These are phyloP conservation scores for Trichoderma koningiopsis DNA, from an alignment of 2,329 filamentous ascomycete genomes.

Conservation along the genomic window DNA sequence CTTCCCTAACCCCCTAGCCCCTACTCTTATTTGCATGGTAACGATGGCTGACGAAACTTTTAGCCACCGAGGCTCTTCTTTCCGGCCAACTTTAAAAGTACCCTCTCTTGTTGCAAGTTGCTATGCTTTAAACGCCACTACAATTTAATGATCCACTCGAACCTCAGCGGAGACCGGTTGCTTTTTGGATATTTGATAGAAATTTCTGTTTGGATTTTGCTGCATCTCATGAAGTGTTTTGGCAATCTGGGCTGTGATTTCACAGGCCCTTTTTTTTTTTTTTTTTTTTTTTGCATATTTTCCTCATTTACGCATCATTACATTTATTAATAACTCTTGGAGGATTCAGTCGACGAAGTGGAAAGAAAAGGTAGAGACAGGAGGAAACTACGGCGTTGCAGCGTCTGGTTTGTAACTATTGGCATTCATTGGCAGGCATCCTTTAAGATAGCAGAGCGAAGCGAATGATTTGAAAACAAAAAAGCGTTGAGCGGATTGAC, in stretches of 20 bases:
- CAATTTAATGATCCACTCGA: constrained; percentile 19
- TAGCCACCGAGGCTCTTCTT: constrained; percentile 76
- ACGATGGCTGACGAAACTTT: neutral
- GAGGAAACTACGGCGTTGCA: neutral
- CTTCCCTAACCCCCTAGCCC: neutral
- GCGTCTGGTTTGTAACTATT: neutral
- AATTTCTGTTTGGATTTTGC: neutral
- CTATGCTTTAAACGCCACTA: constrained; percentile 2
- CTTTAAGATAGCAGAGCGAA: neutral
- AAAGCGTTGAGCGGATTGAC: neutral
- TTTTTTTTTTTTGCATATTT: neutral
- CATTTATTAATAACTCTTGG: neutral
- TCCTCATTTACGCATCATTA: neutral
- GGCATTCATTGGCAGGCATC: neutral
- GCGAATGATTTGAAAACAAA: neutral
- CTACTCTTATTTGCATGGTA: neutral
- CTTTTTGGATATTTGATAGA: neutral
- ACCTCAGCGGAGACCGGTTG: neutral
- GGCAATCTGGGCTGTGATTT: neutral
- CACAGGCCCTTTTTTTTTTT: neutral
- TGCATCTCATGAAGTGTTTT: neutral
- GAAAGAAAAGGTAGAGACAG: neutral
- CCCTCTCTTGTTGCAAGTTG: neutral
- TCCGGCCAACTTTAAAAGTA: constrained; percentile 68
- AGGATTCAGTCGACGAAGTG: neutral